Evolutionary conservation across 164 flowering plant species (phyloP).

Genomic region (Berberis vulgaris): DNA sequence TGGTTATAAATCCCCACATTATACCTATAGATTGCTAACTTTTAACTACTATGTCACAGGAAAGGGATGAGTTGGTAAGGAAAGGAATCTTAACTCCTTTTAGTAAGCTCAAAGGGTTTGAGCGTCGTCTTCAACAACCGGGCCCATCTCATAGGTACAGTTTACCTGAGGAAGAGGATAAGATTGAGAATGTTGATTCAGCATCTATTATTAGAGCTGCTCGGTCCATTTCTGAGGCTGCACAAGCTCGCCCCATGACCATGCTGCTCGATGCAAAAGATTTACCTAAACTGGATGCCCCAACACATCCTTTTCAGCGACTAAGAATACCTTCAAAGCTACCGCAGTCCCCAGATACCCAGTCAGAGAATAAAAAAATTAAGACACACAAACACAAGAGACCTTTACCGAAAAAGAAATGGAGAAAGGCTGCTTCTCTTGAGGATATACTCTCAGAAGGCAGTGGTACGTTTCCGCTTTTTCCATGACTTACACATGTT

Average conservation of each 20-base stretch:
- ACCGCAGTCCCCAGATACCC: constrained; percentile 25
- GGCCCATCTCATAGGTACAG: constrained; percentile 29
- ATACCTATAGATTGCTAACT: constrained; percentile 4
- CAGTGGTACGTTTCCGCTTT: constrained; percentile 31
- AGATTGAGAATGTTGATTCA: constrained; percentile 35
- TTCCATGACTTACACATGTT: background rate
- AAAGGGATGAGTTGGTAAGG: constrained; percentile 86
- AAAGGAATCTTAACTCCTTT: constrained; percentile 96
- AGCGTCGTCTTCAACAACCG: constrained; percentile 77
- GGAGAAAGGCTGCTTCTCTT: constrained; percentile 44
- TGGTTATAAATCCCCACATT: no score
- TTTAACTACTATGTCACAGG: constrained; percentile 33
- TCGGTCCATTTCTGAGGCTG: constrained; percentile 58
- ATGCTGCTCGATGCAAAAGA: constrained; percentile 62
- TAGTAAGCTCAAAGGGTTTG: constrained; percentile 90
- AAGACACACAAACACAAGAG: constrained; percentile 43
- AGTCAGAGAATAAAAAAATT: constrained; percentile 24
- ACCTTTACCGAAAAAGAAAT: constrained; percentile 76
- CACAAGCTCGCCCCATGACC: constrained; percentile 79
- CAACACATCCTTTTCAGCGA: constrained; percentile 69
- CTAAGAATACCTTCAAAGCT: constrained; percentile 39
- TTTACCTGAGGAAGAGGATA: constrained; percentile 21
- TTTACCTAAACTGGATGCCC: constrained; percentile 73
- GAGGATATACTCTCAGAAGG: constrained; percentile 42
- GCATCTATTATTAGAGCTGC: constrained; percentile 51